Conservation (phyloP, 192 early-diverging fungal species). For the Mortierella claussenii region DNA sequence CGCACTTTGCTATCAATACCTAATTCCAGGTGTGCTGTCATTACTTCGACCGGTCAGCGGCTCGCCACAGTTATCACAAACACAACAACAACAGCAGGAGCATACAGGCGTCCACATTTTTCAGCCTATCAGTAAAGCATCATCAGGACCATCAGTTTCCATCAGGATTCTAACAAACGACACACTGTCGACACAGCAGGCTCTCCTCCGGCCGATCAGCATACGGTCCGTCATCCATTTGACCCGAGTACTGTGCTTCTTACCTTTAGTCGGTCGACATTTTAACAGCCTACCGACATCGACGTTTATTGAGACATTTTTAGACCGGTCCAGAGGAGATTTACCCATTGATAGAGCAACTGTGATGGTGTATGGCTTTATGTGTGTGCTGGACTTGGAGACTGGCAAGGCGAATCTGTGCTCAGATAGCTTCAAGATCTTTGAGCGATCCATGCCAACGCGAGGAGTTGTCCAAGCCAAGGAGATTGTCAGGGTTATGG, state of each 20-base stretch:
- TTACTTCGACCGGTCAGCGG: constrained; percentile 14
- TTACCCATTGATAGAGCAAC: constrained; percentile 42
- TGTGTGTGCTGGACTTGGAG: constrained; percentile 48
- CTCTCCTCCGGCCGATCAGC: neutral
- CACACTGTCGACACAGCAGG: constrained; percentile 8
- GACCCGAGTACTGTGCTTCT: constrained; percentile 30
- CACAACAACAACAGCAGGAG: neutral
- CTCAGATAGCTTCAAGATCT: constrained; percentile 39
- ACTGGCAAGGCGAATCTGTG: constrained; percentile 41
- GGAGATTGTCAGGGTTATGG: constrained; percentile 37
- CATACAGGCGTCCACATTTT: neutral
- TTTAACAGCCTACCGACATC: constrained; percentile 32
- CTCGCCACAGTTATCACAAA: neutral
- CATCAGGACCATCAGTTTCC: no score
- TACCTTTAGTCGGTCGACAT: constrained; percentile 47
- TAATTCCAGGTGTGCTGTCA: constrained; percentile 20
- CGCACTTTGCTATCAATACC: constrained; percentile 33
- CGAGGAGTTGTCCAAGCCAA: constrained; percentile 30
- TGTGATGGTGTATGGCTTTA: constrained; percentile 51
- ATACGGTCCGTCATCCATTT: constrained; percentile 17
- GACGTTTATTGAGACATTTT: constrained; percentile 43
- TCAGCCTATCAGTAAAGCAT: neutral
- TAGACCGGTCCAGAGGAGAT: constrained; percentile 42
- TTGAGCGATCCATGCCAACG: constrained; percentile 50
- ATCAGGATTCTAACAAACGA: constrained; percentile 14